Percentiles rank a stretch among this genome's conserved stretches.
phyloP scores from a whole-genome alignment of 2,329 filamentous ascomycete genomes.

The Septoria linicola region DNA sequence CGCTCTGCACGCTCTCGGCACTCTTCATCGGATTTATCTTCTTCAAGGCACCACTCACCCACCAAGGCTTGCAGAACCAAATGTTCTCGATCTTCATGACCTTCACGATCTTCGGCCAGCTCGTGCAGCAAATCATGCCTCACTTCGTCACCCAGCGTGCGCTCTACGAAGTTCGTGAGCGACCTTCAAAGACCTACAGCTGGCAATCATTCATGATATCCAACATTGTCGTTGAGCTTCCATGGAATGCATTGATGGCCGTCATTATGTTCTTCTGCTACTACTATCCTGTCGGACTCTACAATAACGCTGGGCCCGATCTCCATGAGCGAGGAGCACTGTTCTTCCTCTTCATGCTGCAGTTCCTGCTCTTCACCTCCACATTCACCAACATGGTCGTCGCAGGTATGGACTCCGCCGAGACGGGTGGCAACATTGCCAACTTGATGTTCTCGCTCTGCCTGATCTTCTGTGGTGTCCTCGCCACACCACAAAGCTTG shows the following conservation, averaged over 20 bases:
- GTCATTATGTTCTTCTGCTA: slow-evolving; percentile 76
- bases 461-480: slow-evolving; percentile 69
- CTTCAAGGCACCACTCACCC: slow-evolving; percentile 59
- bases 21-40: slow-evolving; percentile 82
- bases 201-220: slow-evolving; percentile 84
- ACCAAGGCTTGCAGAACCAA: slow-evolving; percentile 80
- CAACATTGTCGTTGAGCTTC: slow-evolving; percentile 80
- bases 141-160: slow-evolving; percentile 80
- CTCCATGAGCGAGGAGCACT: slow-evolving; percentile 69
- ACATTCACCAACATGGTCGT: slow-evolving; percentile 80
- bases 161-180: slow-evolving; percentile 80
- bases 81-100: slow-evolving; percentile 86
- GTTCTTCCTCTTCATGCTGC: slow-evolving; percentile 73
- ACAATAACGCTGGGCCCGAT: slow-evolving; percentile 66
- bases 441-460: slow-evolving; percentile 71
- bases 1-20: slow-evolving; percentile 63
- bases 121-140: slow-evolving; percentile 79
- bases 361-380: slow-evolving; percentile 68
- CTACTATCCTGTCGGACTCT: slow-evolving; percentile 83
- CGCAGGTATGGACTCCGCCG: slow-evolving; percentile 70
- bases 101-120: slow-evolving; percentile 73
- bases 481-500: slow-evolving; percentile 61
- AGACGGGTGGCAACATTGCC: slow-evolving; percentile 73
- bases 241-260: slow-evolving; percentile 76
- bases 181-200: slow-evolving; percentile 78